Evolutionary conservation across 352 stramenopile species (phyloP).

Genomic region (Globisporangium ultimum): DNA sequence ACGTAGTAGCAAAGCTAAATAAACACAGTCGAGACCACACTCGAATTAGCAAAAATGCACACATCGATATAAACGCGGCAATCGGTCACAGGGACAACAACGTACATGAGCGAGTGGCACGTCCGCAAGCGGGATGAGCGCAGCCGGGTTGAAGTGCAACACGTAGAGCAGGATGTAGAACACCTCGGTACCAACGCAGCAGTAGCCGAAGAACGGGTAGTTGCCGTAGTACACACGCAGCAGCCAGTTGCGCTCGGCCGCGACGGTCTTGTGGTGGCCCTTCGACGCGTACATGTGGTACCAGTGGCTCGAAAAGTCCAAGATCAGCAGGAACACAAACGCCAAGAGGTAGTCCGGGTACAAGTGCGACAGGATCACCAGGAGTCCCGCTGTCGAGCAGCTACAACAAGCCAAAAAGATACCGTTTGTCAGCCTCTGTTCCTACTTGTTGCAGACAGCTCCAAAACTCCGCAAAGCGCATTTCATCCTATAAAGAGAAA

Average conservation of each 20-base stretch:
- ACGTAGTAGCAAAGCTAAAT: slow-evolving; percentile 77
- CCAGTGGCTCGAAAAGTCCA: slow-evolving; percentile 98
- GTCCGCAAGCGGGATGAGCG: slow-evolving; percentile 51
- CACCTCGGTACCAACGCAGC: slow-evolving; percentile 90
- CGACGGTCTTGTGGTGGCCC: slow-evolving; percentile 94
- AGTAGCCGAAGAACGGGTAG: slow-evolving; percentile 93
- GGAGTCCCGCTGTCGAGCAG: slow-evolving; percentile 94
- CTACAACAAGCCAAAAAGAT: slow-evolving; percentile 13
- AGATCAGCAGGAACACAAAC: slow-evolving; percentile 90
- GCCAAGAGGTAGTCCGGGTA: slow-evolving; percentile 82
- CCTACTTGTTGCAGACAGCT: too few species aligned
- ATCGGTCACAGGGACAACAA: neutral
- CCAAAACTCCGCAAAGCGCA: neutral
- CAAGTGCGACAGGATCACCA: slow-evolving; percentile 92
- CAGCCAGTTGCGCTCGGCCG: slow-evolving; percentile 91
- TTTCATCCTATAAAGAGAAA: neutral
- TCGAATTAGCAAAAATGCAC: neutral
- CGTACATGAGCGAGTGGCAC: slow-evolving; percentile 58
- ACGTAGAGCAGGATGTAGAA: slow-evolving; percentile 93
- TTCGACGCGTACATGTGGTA: slow-evolving; percentile 96
- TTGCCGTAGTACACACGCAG: slow-evolving; percentile 92
- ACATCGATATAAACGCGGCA: slow-evolving; percentile 8
- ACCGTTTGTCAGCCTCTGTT: neutral
- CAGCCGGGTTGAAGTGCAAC: slow-evolving; percentile 70
- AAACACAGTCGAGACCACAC: slow-evolving; percentile 13